Conservation (phyloP, 1,284 basidiomycete species). For the Pseudozyma sp. region DNA sequence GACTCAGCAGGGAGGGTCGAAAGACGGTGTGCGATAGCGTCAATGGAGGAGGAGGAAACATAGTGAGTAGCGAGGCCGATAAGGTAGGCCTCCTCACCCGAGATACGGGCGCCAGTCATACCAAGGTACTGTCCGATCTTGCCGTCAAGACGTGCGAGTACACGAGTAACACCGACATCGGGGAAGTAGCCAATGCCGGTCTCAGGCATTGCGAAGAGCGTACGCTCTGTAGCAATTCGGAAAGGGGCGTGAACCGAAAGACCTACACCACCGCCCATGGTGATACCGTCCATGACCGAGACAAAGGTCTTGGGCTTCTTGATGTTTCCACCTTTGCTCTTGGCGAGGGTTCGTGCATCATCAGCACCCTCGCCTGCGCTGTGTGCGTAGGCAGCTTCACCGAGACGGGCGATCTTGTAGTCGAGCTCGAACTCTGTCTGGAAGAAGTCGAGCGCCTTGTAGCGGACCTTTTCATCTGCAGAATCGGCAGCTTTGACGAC, state of each 20-base stretch:
- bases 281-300: constrained; percentile 75
- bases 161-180: constrained; percentile 91
- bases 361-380: constrained; percentile 67
- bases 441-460: constrained; percentile 84
- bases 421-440: constrained; percentile 93
- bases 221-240: constrained; percentile 93
- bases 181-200: constrained; percentile 73
- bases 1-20: constrained; percentile 47
- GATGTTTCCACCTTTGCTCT: constrained; percentile 39
- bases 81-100: constrained; percentile 64
- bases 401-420: constrained; percentile 78
- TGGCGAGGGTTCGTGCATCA: constrained; percentile 32
- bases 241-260: constrained; percentile 88
- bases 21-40: constrained; percentile 54
- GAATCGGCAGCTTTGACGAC: constrained; percentile 68
- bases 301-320: constrained; percentile 79
- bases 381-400: constrained; percentile 70
- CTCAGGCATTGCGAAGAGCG: constrained; percentile 86
- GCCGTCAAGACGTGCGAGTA: constrained; percentile 90
- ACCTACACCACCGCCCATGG: constrained; percentile 97
- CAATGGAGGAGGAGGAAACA: constrained; percentile 50
- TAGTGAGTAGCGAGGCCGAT: constrained; percentile 66
- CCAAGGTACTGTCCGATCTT: constrained; percentile 91
- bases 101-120: constrained; percentile 76
- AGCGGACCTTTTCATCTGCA: constrained; percentile 63